Base-by-base conservation (phyloP, 257 asterid species). In the Solanum lignicaule region DNA sequence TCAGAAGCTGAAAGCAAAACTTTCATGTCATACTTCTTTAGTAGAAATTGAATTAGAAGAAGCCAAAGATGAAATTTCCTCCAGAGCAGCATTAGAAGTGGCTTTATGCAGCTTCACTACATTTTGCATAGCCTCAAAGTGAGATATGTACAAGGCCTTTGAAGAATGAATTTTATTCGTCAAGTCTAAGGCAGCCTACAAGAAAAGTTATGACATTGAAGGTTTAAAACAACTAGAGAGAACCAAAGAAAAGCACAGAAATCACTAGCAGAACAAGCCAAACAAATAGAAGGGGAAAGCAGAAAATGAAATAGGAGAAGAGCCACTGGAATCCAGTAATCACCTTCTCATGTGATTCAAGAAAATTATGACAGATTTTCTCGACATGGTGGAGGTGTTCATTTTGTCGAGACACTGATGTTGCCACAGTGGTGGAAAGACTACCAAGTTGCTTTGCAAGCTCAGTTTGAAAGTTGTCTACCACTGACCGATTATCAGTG, bases 91-190 rank as follows among this genome's bases (percentile, higher is more conserved):
- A 93, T 94, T 93, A 27, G 91, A 92, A 87, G 90, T 90, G 73
- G 95, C 93, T 90, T 95, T 95, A 87, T 96, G 96, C 90, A 96
- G 90, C 87, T 93, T 91, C 89, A 91, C 96, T 86, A 95, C 94
- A 91, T 94, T 92, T 90, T 94, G 98, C 87, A 95, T 84, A 76
- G 95, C 96, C 95, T 96, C 98, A 88, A 95, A 90, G 89, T 96
- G 98, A 87, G 98, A 95, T 58, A 92, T 75, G 91, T 89, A 94
- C 90, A 92, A 91, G 35, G 90, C 89, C 92, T 91, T 93, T 9
- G 98, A 94, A 83, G 91, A 86, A 87, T 83, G 86, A 69, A 94
- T 90, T 88, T 94, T 94, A 86, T 83, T 92, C 91, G 92, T 93
- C 60, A 96, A 88, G 58, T 93, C 96, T 88, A 84, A 74, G 87